A percentile compares a stretch with the other conserved stretches of the same genome.
Evolutionary conservation across 2,329 filamentous ascomycete species (phyloP).

Genomic region (Clonostachys byssicola): DNA sequence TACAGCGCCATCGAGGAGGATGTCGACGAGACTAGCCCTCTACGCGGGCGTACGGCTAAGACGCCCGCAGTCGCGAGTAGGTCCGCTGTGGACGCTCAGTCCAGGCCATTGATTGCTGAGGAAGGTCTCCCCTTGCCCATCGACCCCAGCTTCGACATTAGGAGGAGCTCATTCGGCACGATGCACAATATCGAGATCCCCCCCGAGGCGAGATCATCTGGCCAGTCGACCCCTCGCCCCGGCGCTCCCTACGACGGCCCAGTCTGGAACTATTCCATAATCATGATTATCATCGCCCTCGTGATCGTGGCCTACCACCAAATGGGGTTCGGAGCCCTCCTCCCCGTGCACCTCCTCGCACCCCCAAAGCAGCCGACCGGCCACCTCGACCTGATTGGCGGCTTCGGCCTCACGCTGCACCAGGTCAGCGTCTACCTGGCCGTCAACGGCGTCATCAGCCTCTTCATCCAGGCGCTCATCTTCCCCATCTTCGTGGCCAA

Average conservation of each 20-base stretch:
- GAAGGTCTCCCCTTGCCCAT: not conserved
- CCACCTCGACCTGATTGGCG: conserved; percentile 45
- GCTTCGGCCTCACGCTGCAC: conserved; percentile 61
- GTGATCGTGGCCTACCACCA: conserved; percentile 38
- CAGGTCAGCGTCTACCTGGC: conserved; percentile 66
- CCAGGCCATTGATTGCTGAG: conserved; percentile 7
- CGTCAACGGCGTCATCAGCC: conserved; percentile 66
- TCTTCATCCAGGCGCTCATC: conserved; percentile 68
- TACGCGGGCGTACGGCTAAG: not conserved
- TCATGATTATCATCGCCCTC: conserved; percentile 33
- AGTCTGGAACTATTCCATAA: conserved; percentile 30
- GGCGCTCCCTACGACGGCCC: conserved; percentile 14
- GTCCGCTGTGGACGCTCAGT: conserved; percentile 11
- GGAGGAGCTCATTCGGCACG: conserved; percentile 30
- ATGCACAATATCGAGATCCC: conserved; percentile 31
- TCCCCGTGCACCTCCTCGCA: conserved; percentile 38
- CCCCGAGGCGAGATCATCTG: conserved; percentile 5
- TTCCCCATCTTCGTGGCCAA: conserved; percentile 61
- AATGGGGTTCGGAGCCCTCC: conserved; percentile 35
- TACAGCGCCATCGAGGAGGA: conserved; percentile 1
- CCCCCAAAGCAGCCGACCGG: conserved; percentile 16
- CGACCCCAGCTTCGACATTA: too few relatives aligned
- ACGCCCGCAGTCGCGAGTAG: conserved; percentile 6
- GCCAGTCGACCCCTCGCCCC: conserved; percentile 1
- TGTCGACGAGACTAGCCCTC: not conserved